Evolutionary conservation across 176 grass and related monocot species (phyloP), one percentile per base, ranked within the genome.

Genomic region (Aegilops tauschii): DNA sequence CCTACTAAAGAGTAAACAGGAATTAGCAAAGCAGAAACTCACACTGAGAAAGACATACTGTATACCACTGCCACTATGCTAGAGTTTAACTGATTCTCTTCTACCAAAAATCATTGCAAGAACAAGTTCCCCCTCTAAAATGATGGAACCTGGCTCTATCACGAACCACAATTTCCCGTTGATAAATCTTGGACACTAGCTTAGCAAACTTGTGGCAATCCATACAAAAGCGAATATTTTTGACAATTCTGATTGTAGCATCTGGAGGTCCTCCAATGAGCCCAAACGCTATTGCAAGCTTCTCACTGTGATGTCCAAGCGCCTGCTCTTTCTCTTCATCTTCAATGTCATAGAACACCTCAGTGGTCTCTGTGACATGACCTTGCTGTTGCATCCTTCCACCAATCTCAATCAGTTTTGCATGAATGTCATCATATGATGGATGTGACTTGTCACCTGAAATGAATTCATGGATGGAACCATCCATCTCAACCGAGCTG

Each of bases 51-150:
- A 58, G 3, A 54, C 74, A 77, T 77, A 77, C 8, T 34, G 50
- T 12, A 20, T 76, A 27, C 12, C 44, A 59, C 2, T 59, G 3
- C 73, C 73, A 54, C 16, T 76, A 1, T 52, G 73, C 8, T 0
- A 77, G 74, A 29, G 45, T 21, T 54, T 76, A 54, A 9, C 27
- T 77, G 74, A 56, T 56, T 17, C 45, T 77, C 47, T 77, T 56
- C 74, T 81, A 81, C 79, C 61, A 81, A 66, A 66, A 81, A 66
- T 81, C 37, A 12, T 81, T 49, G 61, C 79, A 81, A 21, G 79
- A 81, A 81, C 79, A 81, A 47, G 39, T 47, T 1, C 62, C 79
- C 62, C 25, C 62, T 66, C 61, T 81, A 65, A 81, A 81, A 30
- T 81, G 79, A 45, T 81, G 79, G 25, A 81, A 81, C 62, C 79